Evolutionary conservation across 257 asterid genomes (phyloP).

Genomic region (Cordia subcordata): DNA sequence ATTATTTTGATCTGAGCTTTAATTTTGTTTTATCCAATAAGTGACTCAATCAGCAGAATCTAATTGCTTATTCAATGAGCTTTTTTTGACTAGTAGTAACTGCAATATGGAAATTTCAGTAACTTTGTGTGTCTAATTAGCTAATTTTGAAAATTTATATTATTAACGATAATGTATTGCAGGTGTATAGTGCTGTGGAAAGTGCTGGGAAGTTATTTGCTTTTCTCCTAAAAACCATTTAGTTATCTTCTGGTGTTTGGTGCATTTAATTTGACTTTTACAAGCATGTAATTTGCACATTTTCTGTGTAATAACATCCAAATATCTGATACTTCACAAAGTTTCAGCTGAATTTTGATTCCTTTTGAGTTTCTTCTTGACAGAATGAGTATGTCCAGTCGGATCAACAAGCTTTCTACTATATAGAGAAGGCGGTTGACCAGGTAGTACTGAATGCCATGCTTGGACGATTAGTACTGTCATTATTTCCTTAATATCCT

Average conservation of each 20-base stretch:
- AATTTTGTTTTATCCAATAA: no score
- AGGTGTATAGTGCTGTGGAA: no score
- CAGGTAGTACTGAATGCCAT: constrained; percentile 44
- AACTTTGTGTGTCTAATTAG: no score
- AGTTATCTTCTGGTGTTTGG: not conserved
- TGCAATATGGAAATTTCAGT: no score
- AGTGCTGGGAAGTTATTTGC: not conserved
- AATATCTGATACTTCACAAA: not conserved
- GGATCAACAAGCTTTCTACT: constrained; percentile 84
- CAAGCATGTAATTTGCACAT: not conserved
- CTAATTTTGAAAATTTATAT: no score
- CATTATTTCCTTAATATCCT: constrained; percentile 10
- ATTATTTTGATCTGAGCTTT: no score
- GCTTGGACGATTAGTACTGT: not conserved
- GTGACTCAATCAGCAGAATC: no score
- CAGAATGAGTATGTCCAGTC: constrained; percentile 83
- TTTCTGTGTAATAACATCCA: not conserved
- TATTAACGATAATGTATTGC: no score
- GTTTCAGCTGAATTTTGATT: not conserved
- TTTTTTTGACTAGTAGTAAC: no score
- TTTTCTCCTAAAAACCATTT: not conserved
- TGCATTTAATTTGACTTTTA: not conserved
- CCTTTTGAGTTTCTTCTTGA: constrained; percentile 9
- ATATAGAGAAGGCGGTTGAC: constrained; percentile 84
- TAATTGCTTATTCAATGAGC: no score